Percentiles rank a stretch among this genome's conserved stretches.
phyloP scores from a whole-genome alignment of 2,329 filamentous ascomycete species.

The Talaromyces rugulosus region DNA sequence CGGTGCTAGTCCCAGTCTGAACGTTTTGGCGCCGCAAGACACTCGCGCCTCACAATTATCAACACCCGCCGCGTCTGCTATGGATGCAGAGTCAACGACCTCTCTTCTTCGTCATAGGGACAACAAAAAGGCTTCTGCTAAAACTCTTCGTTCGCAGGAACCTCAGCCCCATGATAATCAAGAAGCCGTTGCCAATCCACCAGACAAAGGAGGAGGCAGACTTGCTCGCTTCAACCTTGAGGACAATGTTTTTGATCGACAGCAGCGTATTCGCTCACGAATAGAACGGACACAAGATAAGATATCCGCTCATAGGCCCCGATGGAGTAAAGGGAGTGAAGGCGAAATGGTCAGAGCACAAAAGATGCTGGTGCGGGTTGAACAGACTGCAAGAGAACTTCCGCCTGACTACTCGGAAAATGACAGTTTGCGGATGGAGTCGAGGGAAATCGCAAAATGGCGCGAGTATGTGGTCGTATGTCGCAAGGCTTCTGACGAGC shows the following conservation, averaged over 20 bases:
- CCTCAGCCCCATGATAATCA: constrained; percentile 26
- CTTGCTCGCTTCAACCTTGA: constrained; percentile 42
- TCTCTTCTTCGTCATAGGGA: constrained; percentile 24
- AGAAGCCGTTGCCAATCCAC: constrained; percentile 15
- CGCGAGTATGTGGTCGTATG: constrained; percentile 61
- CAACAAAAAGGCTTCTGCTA: constrained; percentile 16
- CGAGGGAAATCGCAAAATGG: constrained; percentile 60
- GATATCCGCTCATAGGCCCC: constrained; percentile 30
- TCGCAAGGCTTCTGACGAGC: constrained; percentile 52
- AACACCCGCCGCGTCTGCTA: constrained; percentile 2
- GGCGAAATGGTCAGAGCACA: constrained; percentile 65
- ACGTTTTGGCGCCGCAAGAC: neutral
- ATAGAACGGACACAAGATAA: constrained; percentile 33
- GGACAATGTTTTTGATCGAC: constrained; percentile 38
- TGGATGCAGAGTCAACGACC: constrained; percentile 29
- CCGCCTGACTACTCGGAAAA: constrained; percentile 62
- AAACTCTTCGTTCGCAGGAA: constrained; percentile 28
- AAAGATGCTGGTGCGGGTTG: constrained; percentile 63
- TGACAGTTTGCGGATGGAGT: constrained; percentile 56
- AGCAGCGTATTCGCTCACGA: constrained; percentile 35
- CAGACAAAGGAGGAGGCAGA: constrained; percentile 24
- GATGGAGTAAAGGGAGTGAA: constrained; percentile 42
- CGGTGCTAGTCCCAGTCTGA: neutral
- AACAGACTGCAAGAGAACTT: constrained; percentile 49
- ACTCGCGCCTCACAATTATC: neutral